Base-by-base conservation (phyloP, 1,284 basidiomycete species). In the Boletus smithii region DNA sequence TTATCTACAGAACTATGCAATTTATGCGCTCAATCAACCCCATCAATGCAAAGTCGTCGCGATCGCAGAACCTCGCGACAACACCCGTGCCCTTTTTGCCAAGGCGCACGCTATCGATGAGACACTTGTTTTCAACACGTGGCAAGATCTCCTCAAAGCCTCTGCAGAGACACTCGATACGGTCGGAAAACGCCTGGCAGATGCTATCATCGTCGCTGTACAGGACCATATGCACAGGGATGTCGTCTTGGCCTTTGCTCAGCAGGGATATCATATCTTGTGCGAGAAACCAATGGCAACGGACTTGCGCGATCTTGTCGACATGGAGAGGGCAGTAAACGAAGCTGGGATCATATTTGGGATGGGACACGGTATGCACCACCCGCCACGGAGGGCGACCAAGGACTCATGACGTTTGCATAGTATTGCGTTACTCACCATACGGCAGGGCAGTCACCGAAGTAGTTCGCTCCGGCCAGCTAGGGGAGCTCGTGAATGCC, bases 241-340 rank as follows among this genome's bases (percentile, higher is more conserved):
- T 53, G 82, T 90, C 10, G 80, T 84, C 0, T 59, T 78, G 7
- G 86, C 83, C 0, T 92, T 91, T 66, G 81, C 83, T 1, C 75
- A 73, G 45, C 86, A 88, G 59, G 88, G 89, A 1, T 93, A 92
- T 62, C 81, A 91, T 60, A 88, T 94, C 48, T 73, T 94, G 23
- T 91, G 90, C 63, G 90, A 94, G 74, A 94, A 93, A 64, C 91
- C 90, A 0, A 90, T 94, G 86, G 88, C 89, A 1, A 91, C 88
- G 2, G 77, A 65, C 44, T 60, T 88, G 31, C 71, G 75, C 42
- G 88, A 90, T 53, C 88, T 90, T 53, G 66, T 92, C 42, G 73
- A 70, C 61, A 92, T 93, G 73, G 82, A 88, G 51, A 72, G 73
- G 36, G 85, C 81, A 0, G 75, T 92, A 20, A 79, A 79, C 62